Evolutionary conservation across 257 asterid genomes (phyloP), one percentile per base, ranked within the genome.

Genomic region (Lycium barbarum): DNA sequence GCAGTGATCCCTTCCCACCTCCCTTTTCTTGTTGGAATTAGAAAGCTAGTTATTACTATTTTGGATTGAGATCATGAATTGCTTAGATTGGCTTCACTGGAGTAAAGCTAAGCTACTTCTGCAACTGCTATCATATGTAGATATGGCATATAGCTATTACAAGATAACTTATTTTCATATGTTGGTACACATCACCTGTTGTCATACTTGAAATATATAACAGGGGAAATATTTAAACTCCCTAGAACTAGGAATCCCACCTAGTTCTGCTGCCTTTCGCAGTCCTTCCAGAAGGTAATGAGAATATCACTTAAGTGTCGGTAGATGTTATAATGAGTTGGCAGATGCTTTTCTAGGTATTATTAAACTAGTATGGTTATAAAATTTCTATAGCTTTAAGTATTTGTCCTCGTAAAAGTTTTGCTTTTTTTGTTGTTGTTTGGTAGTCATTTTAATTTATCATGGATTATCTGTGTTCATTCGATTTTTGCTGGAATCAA

Each of bases 191-290:
- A 1, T n/a, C 80, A 45, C 55, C 17, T 43, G 0, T 9, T 72
- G 17, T 74, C 61, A 47, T 20, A 13, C 3, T 73, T 20, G 20
- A 65, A 73, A 73, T 14, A 73, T 17, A 51, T 73, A 38, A n/a
- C 80, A 5, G 45, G 59, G 81, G 81, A 73, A 73, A 73, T 73
- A 73, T 73, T 10, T 58, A 18, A 58, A 58, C 9, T 58, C 65
- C 17, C 11, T 58, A 6, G 3, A 54, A 20, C 40, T 6, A 73
- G 59, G 20, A 73, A 73, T 17, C 26, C 78, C 78, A 38, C 78
- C 78, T 45, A 70, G 78, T 17, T 70, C 53, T 17, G 47, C 78
- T 70, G 33, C 79, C 54, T 70, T 70, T 70, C 18, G 79, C 35
- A 18, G 33, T 70, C 33, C 38, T 70, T 70, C 79, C 35, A 2